These are phyloP conservation scores for Vicia villosa DNA, from an alignment of 306 rosid species.

Conservation along the genomic window DNA sequence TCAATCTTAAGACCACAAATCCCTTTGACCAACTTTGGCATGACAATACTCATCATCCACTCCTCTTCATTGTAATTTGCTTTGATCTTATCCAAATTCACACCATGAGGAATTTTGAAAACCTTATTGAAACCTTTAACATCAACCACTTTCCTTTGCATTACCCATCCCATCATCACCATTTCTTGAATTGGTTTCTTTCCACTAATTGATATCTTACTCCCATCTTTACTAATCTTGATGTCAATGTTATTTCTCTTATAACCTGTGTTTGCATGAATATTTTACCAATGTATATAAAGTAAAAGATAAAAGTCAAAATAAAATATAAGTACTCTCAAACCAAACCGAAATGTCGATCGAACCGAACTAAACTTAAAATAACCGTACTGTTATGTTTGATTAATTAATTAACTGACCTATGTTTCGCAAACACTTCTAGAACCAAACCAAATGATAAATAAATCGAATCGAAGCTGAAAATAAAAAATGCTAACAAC, in stretches of 20 bases:
- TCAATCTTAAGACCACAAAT: constrained; percentile 49
- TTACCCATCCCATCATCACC: constrained; percentile 59
- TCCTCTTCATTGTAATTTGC: constrained; percentile 64
- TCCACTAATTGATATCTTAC: constrained; percentile 52
- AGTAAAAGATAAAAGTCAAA: background rate
- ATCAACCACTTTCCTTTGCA: constrained; percentile 59
- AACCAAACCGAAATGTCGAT: too few species aligned
- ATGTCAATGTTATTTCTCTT: constrained; percentile 55
- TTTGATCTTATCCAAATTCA: constrained; percentile 62
- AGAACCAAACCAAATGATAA: too few species aligned
- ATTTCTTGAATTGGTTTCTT: constrained; percentile 65
- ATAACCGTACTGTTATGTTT: too few species aligned
- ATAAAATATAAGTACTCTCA: too few species aligned
- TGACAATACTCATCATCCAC: constrained; percentile 48
- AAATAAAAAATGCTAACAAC: too few species aligned
- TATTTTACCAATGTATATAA: background rate
- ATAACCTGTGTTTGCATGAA: constrained; percentile 58
- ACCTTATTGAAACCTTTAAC: constrained; percentile 54
- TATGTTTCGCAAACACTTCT: too few species aligned
- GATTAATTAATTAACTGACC: too few species aligned
- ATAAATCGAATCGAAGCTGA: background rate
- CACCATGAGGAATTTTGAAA: constrained; percentile 66
- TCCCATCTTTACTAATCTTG: constrained; percentile 72
- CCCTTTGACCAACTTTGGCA: constrained; percentile 71
- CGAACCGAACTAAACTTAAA: too few species aligned